phyloP scores from a whole-genome alignment of 768 basidiomycete genomes.

The Myochromella boudieri region DNA sequence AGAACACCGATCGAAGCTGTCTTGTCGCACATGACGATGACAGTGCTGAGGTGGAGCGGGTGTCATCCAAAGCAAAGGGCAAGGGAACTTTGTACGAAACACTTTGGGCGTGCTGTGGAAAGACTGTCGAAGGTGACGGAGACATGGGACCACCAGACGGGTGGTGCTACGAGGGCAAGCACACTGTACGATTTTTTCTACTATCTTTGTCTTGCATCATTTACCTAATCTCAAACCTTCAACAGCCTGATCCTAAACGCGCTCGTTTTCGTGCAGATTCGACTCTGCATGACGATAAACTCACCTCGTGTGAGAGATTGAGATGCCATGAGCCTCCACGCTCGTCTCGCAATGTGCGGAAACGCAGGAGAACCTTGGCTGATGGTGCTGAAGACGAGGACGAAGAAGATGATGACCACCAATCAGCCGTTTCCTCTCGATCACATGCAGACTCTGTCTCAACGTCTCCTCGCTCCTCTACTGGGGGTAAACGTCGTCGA shows the following conservation, averaged over 20 bases:
- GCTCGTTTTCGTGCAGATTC: constrained; percentile 81
- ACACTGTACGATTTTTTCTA: constrained; percentile 54
- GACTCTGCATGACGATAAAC: constrained; percentile 63
- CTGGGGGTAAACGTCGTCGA: constrained; percentile 27
- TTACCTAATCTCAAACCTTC: constrained; percentile 5
- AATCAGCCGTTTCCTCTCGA: constrained; percentile 11
- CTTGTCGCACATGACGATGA: constrained; percentile 78
- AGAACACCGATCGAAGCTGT: constrained; percentile 73
- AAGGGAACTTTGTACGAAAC: constrained; percentile 46
- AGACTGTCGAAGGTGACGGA: constrained; percentile 71
- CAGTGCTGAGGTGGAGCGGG: constrained; percentile 69
- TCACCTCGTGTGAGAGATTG: constrained; percentile 54
- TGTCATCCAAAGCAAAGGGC: constrained; percentile 31
- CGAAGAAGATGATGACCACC: constrained; percentile 15
- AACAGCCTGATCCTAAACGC: constrained; percentile 68
- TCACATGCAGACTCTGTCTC: constrained; percentile 12
- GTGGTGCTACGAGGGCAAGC: constrained; percentile 84
- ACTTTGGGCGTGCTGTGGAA: constrained; percentile 72
- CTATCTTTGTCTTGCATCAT: constrained; percentile 1
- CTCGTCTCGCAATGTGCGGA: constrained; percentile 26
- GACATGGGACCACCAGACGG: constrained; percentile 84
- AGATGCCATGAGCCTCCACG: constrained; percentile 51
- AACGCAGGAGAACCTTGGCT: constrained; percentile 29
- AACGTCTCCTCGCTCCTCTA: constrained; percentile 17
- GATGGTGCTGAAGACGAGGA: constrained; percentile 10